Percentiles rank a stretch among this genome's conserved stretches.
phyloP scores from a whole-genome alignment of 805 yeast species.

The Starmerella riodocensis region DNA sequence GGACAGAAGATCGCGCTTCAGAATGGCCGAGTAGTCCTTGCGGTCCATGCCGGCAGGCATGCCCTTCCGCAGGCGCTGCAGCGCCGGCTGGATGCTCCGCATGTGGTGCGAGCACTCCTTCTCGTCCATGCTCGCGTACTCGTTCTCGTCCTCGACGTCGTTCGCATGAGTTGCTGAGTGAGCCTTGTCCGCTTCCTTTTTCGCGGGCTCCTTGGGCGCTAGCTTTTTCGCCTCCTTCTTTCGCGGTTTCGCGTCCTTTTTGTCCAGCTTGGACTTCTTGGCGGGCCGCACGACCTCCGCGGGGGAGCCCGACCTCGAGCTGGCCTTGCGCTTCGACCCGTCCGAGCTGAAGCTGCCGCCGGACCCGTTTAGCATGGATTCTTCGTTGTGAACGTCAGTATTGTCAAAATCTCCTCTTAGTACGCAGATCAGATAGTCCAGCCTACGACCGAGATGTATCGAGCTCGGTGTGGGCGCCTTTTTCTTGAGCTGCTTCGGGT shows the following conservation, averaged over 20 bases:
- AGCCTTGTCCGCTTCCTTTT: slow-evolving; percentile 9
- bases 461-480: slow-evolving; percentile 54
- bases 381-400: slow-evolving; percentile 1
- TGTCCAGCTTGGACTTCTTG: slow-evolving; percentile 13
- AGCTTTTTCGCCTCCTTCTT: slow-evolving; percentile 18
- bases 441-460: slow-evolving; percentile 81
- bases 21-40: slow-evolving; percentile 60
- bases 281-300: slow-evolving; percentile 7
- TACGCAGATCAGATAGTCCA: slow-evolving; percentile 68
- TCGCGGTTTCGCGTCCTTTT: slow-evolving; percentile 6
- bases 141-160: slow-evolving; percentile 30
- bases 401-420: slow-evolving; percentile 42
- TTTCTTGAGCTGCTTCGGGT: slow-evolving; percentile 12
- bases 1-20: slow-evolving; percentile 52
- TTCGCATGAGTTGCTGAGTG: slow-evolving; percentile 9
- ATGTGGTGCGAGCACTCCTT: slow-evolving; percentile 45
- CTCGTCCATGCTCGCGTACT: slow-evolving; percentile 71
- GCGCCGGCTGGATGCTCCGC: slow-evolving; percentile 54
- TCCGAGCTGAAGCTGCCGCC: slow-evolving; percentile 15
- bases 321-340: slow-evolving; percentile 8
- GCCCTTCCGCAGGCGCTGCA: slow-evolving; percentile 56
- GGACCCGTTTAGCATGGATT: neutral
- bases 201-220: slow-evolving; percentile 2
- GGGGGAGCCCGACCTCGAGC: slow-evolving; percentile 13
- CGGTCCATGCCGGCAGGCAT: slow-evolving; percentile 53